phyloP scores from a whole-genome alignment of 805 yeast species.

The Saccharomycopsis babjevae region DNA sequence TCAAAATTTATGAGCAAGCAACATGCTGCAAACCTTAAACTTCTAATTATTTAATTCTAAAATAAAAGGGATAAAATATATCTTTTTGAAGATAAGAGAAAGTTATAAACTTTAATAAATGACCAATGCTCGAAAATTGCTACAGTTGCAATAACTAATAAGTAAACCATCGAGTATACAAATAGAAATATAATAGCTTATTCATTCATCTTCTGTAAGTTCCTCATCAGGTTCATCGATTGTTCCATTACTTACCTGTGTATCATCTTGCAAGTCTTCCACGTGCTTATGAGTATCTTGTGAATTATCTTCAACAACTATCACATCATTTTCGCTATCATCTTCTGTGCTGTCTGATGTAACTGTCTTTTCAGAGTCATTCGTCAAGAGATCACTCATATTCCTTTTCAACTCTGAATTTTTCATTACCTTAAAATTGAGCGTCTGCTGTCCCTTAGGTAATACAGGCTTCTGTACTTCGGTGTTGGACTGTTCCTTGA shows the following conservation, averaged over 20 bases:
- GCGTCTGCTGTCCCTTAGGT: constrained; percentile 34
- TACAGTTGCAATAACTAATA: no score
- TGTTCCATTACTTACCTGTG: not conserved
- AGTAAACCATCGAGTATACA: no score
- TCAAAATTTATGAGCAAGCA: no score
- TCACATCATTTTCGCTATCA: not conserved
- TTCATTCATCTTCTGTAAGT: constrained; percentile 9
- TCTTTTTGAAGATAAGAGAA: no score
- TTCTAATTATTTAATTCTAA: no score
- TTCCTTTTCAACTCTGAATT: not conserved
- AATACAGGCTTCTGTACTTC: constrained; percentile 17
- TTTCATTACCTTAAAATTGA: constrained; percentile 23
- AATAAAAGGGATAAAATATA: no score
- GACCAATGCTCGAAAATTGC: no score
- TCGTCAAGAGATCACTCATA: not conserved
- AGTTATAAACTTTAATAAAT: no score
- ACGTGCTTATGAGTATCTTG: not conserved
- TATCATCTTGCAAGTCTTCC: constrained; percentile 4
- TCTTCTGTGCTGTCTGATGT: constrained; percentile 2
- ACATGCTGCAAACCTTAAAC: no score
- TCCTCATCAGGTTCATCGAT: constrained; percentile 1
- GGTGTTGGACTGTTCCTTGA: not conserved
- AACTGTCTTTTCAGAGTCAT: constrained; percentile 3
- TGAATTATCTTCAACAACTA: not conserved
- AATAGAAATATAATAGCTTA: no score